Evolutionary conservation across 768 basidiomycete species (phyloP).

Genomic region (Kondoa subrosea): DNA sequence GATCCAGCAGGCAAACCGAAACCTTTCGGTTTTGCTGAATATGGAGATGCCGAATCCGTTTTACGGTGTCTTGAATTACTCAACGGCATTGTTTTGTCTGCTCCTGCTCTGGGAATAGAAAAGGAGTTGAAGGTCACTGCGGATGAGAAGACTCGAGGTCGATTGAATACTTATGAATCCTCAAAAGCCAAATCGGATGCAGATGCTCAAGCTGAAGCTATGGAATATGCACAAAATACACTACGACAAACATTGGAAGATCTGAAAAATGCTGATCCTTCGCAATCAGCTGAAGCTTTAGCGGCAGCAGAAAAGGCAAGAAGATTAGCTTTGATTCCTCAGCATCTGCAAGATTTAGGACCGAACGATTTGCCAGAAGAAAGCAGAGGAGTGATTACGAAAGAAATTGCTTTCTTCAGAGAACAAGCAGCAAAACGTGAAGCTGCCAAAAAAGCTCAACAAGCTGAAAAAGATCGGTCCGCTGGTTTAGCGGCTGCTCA

Average conservation of each 20-base stretch:
- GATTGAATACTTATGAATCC: slow-evolving; percentile 67
- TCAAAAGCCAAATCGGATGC: slow-evolving; percentile 45
- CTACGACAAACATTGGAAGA: slow-evolving; percentile 13
- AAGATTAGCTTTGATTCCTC: slow-evolving; percentile 40
- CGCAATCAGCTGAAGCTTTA: slow-evolving; percentile 35
- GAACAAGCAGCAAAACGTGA: slow-evolving; percentile 83
- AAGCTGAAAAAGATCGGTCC: slow-evolving; percentile 16
- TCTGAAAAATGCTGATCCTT: slow-evolving; percentile 36
- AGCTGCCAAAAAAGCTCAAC: slow-evolving; percentile 56
- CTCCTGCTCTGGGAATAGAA: slow-evolving; percentile 42
- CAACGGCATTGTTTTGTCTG: slow-evolving; percentile 48
- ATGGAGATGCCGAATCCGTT: slow-evolving; percentile 80
- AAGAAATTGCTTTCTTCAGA: slow-evolving; percentile 89
- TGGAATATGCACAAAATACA: slow-evolving; percentile 16
- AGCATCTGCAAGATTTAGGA: slow-evolving; percentile 90
- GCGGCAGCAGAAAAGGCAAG: slow-evolving; percentile 6
- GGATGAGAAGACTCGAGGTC: slow-evolving; percentile 80
- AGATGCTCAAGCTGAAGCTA: slow-evolving; percentile 20
- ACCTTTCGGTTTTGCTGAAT: slow-evolving; percentile 94
- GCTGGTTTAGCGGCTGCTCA: neutral
- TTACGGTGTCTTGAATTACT: slow-evolving; percentile 53
- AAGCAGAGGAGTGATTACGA: slow-evolving; percentile 74
- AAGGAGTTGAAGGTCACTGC: slow-evolving; percentile 74
- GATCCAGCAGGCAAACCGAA: slow-evolving; percentile 86
- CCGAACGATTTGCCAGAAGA: slow-evolving; percentile 92